Evolutionary conservation across 129 eudicot species (phyloP).

Genomic region (Tanacetum coccineum): DNA sequence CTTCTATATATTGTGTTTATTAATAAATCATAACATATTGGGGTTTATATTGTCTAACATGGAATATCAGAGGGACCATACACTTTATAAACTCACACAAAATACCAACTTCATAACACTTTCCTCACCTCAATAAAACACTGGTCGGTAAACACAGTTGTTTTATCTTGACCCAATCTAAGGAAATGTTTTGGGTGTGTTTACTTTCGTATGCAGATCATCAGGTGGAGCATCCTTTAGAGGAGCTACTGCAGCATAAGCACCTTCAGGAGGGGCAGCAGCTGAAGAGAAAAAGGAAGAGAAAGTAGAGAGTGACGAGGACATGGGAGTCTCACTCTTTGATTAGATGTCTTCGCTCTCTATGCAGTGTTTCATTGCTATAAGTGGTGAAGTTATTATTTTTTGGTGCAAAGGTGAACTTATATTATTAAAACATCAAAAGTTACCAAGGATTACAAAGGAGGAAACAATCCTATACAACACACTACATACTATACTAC

Average conservation of each 20-base stretch:
- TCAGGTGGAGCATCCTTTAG: conserved; percentile 60
- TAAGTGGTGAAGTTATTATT: background rate
- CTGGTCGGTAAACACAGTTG: conserved; percentile 27
- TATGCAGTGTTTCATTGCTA: conserved; percentile 2
- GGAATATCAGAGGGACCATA: no score
- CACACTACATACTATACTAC: no score
- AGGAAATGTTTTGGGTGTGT: conserved; percentile 57
- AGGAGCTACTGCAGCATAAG: conserved; percentile 63
- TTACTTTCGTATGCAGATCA: conserved; percentile 66
- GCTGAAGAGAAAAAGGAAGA: conserved; percentile 84
- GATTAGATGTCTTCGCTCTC: conserved; percentile 34
- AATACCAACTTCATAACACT: no score
- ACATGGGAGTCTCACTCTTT: conserved; percentile 78
- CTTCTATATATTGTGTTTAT: no score
- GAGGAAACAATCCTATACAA: no score
- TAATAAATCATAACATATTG: no score
- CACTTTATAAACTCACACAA: no score
- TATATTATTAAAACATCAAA: no score
- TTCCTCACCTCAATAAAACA: no score
- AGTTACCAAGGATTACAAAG: no score
- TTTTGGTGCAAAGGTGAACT: no score
- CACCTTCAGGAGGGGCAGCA: conserved; percentile 52
- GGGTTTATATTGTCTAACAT: no score
- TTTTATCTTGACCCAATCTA: background rate
- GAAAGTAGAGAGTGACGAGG: conserved; percentile 65